Conservation (phyloP, 805 yeast genomes). For the Metschnikowia vanudenii region DNA sequence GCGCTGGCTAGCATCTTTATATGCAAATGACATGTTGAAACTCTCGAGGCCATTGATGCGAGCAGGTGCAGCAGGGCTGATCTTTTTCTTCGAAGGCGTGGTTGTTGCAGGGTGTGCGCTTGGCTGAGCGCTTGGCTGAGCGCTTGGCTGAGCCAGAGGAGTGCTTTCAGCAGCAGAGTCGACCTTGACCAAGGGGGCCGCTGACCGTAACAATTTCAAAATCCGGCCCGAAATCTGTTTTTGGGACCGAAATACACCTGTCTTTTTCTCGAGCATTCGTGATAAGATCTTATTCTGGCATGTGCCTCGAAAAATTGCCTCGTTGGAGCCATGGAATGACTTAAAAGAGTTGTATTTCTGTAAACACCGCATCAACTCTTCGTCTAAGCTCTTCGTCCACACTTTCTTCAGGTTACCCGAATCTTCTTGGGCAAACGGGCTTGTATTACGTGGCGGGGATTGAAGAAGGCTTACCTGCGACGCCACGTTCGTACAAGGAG, state of each 20-base stretch:
- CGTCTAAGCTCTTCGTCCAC: conserved; percentile 39
- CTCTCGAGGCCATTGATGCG: conserved; percentile 4
- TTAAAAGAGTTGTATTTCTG: conserved; percentile 34
- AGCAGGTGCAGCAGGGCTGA: background rate
- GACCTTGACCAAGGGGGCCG: conserved; percentile 1
- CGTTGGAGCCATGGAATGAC: conserved; percentile 23
- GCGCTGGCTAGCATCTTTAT: conserved; percentile 8
- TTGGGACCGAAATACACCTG: conserved; percentile 36
- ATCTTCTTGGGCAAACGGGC: background rate
- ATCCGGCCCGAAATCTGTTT: conserved; percentile 31
- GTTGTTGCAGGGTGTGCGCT: background rate
- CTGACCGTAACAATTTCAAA: conserved; percentile 10
- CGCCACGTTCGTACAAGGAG: conserved; percentile 39
- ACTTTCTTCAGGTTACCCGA: conserved; percentile 19
- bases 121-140: background rate
- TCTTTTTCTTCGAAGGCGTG: background rate
- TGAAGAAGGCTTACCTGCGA: conserved; percentile 32
- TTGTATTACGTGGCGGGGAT: conserved; percentile 23
- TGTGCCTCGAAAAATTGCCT: conserved; percentile 30
- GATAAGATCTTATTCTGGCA: conserved; percentile 41
- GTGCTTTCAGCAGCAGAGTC: conserved; percentile 9
- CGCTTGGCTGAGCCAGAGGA: background rate
- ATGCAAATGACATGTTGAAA: conserved; percentile 14
- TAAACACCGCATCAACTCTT: conserved; percentile 34
- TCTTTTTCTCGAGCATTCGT: conserved; percentile 37